Evolutionary conservation across 2,329 filamentous ascomycete genomes (phyloP), one percentile per base, ranked within the genome.

Genomic region (Clonostachys solani): DNA sequence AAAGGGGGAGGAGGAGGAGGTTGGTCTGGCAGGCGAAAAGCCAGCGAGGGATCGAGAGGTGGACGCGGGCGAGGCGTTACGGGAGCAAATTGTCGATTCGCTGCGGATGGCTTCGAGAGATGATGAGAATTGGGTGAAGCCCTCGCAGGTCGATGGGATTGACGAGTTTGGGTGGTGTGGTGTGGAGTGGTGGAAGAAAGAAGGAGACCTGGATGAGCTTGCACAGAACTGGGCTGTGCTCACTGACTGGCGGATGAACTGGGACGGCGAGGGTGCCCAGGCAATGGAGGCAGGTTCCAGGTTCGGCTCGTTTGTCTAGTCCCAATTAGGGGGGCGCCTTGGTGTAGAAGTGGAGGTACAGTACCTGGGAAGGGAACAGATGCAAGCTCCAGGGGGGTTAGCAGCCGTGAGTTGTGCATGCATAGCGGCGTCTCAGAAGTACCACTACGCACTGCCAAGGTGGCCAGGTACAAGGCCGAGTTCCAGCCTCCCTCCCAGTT

Each of bases 41-140:
- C 37, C 42, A 47, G 54, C 51, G 49, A 42, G 17, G 40, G 12
- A 23, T 42, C 40, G 40, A 42, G 40, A 17, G 18, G 17, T 16
- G 40, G 23, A 17, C 17, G 18, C 12, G 18, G 16, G 18, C 40
- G 40, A 23, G 10, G 23, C 23, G 23, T 29, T 29, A 18, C 40
- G 40, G 40, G 15, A 42, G 18, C n/a, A 37, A 45, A 40, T 17
- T 37, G 44, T 15, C 17, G 12, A 44, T 34, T 44, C 34, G 33
- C 29, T 44, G 16, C 29, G 18, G 43, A 44, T 36, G n/a, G 36
- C 33, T 15, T 18, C 29, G 43, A 16, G 19, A 18, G 29, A 19
- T 19, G 33, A 29, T 19, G 19, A 37, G 34, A 16, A 37, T 23
- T 17, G 17, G 43, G 35, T 34, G 34, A 40, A 19, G 19, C 23